A percentile compares a stretch with the other conserved stretches of the same genome.
Conservation (phyloP, 2,329 filamentous ascomycete genomes). For the Epichloe elymi region DNA sequence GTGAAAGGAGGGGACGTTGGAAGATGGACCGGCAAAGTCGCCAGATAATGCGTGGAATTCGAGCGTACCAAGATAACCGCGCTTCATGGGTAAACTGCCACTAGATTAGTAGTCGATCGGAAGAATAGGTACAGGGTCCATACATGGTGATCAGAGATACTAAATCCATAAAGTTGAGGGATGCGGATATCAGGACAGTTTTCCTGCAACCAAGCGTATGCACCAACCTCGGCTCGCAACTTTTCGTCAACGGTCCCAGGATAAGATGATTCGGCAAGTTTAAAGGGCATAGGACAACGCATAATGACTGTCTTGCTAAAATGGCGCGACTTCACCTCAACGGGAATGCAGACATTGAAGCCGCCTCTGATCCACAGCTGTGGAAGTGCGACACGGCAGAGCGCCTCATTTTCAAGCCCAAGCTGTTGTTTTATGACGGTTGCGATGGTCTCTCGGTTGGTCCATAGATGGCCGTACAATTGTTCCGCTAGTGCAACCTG, state of each 20-base stretch:
- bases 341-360: slow-evolving; percentile 22
- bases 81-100: slow-evolving; percentile 8
- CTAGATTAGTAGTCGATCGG: slow-evolving; percentile 1
- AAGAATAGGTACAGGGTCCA: neutral
- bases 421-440: slow-evolving; percentile 14
- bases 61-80: slow-evolving; percentile 5
- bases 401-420: slow-evolving; percentile 10
- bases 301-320: slow-evolving; percentile 14
- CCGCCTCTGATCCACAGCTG: slow-evolving; percentile 19
- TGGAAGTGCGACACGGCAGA: slow-evolving; percentile 12
- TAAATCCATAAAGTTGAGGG: slow-evolving; percentile 13
- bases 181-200: slow-evolving; percentile 14
- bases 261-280: slow-evolving; percentile 22
- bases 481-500: neutral
- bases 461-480: slow-evolving; percentile 1
- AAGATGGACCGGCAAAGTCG: slow-evolving; percentile 2
- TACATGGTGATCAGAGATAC: slow-evolving; percentile 8
- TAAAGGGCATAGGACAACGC: slow-evolving; percentile 20
- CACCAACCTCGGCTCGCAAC: slow-evolving; percentile 16
- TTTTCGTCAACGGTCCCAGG: slow-evolving; percentile 31
- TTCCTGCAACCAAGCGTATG: slow-evolving; percentile 15
- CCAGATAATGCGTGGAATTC: slow-evolving; percentile 2
- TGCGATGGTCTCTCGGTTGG: slow-evolving; percentile 8
- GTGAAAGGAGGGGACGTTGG: slow-evolving; percentile 2
- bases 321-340: slow-evolving; percentile 14